Evolutionary conservation across 768 basidiomycete species (phyloP).

Genomic region (Termitomyces sp.): DNA sequence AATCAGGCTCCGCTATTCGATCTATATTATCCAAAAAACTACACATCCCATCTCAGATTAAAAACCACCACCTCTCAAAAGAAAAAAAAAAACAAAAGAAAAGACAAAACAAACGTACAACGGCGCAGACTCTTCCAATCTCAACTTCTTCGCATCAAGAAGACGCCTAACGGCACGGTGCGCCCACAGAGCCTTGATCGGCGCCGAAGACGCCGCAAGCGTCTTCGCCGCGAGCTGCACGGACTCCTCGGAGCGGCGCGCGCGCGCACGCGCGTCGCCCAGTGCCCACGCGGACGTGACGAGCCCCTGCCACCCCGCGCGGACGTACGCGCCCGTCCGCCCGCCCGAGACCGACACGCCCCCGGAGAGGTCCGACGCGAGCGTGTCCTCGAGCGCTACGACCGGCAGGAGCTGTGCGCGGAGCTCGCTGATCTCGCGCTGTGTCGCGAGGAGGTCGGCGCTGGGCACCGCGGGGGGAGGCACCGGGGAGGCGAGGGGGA

Average conservation of each 20-base stretch:
- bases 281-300: constrained; percentile 36
- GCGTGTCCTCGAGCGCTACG: constrained; percentile 57
- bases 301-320: constrained; percentile 67
- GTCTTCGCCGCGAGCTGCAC: constrained; percentile 51
- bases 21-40: constrained; percentile 67
- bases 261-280: constrained; percentile 27
- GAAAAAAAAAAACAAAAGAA: not conserved
- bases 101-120: constrained; percentile 47
- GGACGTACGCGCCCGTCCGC: constrained; percentile 58
- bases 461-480: not conserved
- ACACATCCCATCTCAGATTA: not conserved
- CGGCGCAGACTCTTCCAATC: constrained; percentile 68
- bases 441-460: not conserved
- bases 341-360: constrained; percentile 59
- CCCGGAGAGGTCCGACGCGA: constrained; percentile 63
- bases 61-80: not conserved
- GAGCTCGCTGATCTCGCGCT: constrained; percentile 41
- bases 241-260: constrained; percentile 27
- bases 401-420: constrained; percentile 56
- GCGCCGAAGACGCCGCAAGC: constrained; percentile 39
- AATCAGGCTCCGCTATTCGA: constrained; percentile 64
- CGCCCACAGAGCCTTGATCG: constrained; percentile 62
- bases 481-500: constrained; percentile 12
- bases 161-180: constrained; percentile 61
- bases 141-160: constrained; percentile 49